A percentile compares a stretch with the other conserved stretches of the same genome.
These are phyloP conservation scores for Globisporangium echinulatum DNA, from an alignment of 352 stramenopile genomes.

Conservation along the genomic window DNA sequence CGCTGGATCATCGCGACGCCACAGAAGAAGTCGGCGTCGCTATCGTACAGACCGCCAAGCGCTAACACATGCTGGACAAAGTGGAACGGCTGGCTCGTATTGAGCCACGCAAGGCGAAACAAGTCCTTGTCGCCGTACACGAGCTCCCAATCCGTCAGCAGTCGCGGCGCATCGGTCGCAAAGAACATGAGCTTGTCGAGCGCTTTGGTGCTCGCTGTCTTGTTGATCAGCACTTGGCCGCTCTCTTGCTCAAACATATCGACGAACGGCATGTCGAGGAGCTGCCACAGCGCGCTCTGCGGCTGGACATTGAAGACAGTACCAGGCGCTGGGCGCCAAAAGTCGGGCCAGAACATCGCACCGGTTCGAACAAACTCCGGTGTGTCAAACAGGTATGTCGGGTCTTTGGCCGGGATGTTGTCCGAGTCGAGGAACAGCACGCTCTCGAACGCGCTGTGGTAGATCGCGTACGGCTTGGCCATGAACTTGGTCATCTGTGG, in stretches of 20 bases:
- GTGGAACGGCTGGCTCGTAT: slow-evolving; percentile 61
- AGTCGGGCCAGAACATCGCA: slow-evolving; percentile 84
- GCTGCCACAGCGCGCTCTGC: slow-evolving; percentile 57
- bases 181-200: slow-evolving; percentile 82
- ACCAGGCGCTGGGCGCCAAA: slow-evolving; percentile 53
- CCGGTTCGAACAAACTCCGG: slow-evolving; percentile 52
- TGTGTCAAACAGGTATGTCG: slow-evolving; percentile 75
- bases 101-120: slow-evolving; percentile 76
- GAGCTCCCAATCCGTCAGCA: slow-evolving; percentile 60
- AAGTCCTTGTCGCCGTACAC: slow-evolving; percentile 77
- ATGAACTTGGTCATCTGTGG: slow-evolving; percentile 59
- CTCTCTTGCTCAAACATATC: slow-evolving; percentile 87
- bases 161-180: slow-evolving; percentile 38
- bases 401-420: slow-evolving; percentile 69
- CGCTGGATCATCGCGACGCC: slow-evolving; percentile 78
- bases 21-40: slow-evolving; percentile 54
- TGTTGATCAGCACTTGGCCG: slow-evolving; percentile 69
- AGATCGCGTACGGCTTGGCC: slow-evolving; percentile 77
- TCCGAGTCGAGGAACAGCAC: slow-evolving; percentile 81
- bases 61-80: slow-evolving; percentile 54
- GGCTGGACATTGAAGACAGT: slow-evolving; percentile 75
- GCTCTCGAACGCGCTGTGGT: slow-evolving; percentile 65
- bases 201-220: slow-evolving; percentile 23
- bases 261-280: slow-evolving; percentile 78
- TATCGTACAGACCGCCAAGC: slow-evolving; percentile 45